Percentiles rank a stretch among this genome's conserved stretches.
phyloP scores from a whole-genome alignment of 441 rosid species.

The Bocquillonia castaneifolia region DNA sequence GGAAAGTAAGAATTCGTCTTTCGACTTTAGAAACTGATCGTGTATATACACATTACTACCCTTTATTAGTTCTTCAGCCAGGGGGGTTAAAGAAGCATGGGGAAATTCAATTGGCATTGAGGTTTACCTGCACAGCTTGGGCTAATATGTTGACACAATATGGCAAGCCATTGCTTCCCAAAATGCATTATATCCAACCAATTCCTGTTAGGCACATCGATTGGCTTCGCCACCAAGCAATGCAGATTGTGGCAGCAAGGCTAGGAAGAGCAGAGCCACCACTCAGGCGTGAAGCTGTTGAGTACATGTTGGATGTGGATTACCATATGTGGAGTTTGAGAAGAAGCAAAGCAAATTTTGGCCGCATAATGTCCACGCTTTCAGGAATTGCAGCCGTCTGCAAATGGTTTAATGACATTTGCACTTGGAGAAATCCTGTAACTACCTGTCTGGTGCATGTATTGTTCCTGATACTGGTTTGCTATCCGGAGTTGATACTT shows the following conservation, averaged over 20 bases:
- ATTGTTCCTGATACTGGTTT: slow-evolving; percentile 33
- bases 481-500: slow-evolving; percentile 35
- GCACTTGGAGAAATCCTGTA: slow-evolving; percentile 48
- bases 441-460: slow-evolving; percentile 37
- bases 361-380: slow-evolving; percentile 34
- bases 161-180: slow-evolving; percentile 35
- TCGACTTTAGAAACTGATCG: slow-evolving; percentile 45
- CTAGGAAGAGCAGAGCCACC: slow-evolving; percentile 44
- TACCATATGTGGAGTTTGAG: slow-evolving; percentile 54
- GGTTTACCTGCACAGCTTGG: slow-evolving; percentile 35
- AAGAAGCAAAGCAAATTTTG: slow-evolving; percentile 50
- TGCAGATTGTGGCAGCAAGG: slow-evolving; percentile 30
- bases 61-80: slow-evolving; percentile 25
- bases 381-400: slow-evolving; percentile 30
- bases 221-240: slow-evolving; percentile 33
- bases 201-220: slow-evolving; percentile 29
- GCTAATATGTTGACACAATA: slow-evolving; percentile 30
- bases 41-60: slow-evolving; percentile 49
- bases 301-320: slow-evolving; percentile 58
- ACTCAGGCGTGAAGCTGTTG: slow-evolving; percentile 50
- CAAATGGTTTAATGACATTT: slow-evolving; percentile 41
- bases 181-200: slow-evolving; percentile 37
- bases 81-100: slow-evolving; percentile 31
- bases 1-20: slow-evolving; percentile 51
- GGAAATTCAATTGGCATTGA: slow-evolving; percentile 33